Evolutionary conservation across 2,329 filamentous ascomycete genomes (phyloP).

Genomic region (Colletotrichum australisinense): DNA sequence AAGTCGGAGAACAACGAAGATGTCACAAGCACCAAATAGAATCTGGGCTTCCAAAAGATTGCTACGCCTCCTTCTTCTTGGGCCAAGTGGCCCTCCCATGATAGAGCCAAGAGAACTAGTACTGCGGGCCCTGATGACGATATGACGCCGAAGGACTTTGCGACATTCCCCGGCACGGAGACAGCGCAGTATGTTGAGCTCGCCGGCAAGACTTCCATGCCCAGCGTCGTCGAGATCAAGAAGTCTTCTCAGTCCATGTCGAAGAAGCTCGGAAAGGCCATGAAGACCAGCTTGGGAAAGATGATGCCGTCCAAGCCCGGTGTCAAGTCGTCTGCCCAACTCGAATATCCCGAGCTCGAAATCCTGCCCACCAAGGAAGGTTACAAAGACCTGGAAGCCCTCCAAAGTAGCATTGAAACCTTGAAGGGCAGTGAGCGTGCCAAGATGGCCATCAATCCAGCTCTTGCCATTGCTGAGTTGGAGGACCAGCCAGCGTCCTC

Average conservation of each 20-base stretch:
- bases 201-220: slow-evolving; percentile 39
- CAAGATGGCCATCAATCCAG: slow-evolving; percentile 16
- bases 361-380: slow-evolving; percentile 45
- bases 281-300: slow-evolving; percentile 42
- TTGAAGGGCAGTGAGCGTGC: slow-evolving; percentile 39
- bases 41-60: slow-evolving; percentile 20
- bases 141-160: slow-evolving; percentile 45
- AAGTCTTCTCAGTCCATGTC: slow-evolving; percentile 42
- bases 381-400: slow-evolving; percentile 45
- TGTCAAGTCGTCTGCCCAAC: slow-evolving; percentile 10
- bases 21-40: slow-evolving; percentile 6
- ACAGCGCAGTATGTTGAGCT: slow-evolving; percentile 40
- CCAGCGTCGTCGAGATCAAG: slow-evolving; percentile 13
- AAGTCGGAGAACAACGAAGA: background rate
- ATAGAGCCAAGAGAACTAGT: slow-evolving; percentile 42
- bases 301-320: slow-evolving; percentile 37
- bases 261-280: slow-evolving; percentile 43
- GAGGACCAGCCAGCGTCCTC: slow-evolving; percentile 8
- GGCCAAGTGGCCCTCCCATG: slow-evolving; percentile 48
- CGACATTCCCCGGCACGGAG: slow-evolving; percentile 37
- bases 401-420: slow-evolving; percentile 45
- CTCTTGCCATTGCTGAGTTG: slow-evolving; percentile 22
- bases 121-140: slow-evolving; percentile 39
- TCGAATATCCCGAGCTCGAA: slow-evolving; percentile 51
- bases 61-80: slow-evolving; percentile 44